Evolutionary conservation across 768 basidiomycete genomes (phyloP).

Genomic region (Auriscalpium orientale): DNA sequence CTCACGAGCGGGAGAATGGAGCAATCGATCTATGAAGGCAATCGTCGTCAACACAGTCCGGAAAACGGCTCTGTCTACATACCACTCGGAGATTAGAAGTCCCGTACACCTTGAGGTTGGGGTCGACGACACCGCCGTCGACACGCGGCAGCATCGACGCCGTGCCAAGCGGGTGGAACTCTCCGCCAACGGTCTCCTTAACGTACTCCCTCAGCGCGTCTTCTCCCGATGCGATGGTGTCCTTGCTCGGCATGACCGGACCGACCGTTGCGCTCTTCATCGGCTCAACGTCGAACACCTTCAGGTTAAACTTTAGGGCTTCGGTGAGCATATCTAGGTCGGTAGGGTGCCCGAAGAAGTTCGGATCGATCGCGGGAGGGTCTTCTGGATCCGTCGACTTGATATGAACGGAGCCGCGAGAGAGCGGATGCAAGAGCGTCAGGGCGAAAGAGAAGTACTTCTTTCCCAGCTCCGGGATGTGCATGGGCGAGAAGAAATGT

Average conservation of each 20-base stretch:
- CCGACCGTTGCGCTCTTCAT: neutral
- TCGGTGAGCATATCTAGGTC: neutral
- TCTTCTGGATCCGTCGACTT: conserved; percentile 33
- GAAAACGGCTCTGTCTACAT: neutral
- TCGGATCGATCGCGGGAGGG: conserved; percentile 38
- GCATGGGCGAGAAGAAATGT: conserved; percentile 26
- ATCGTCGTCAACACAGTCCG: neutral
- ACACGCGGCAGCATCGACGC: conserved; percentile 22
- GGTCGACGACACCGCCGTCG: conserved; percentile 27
- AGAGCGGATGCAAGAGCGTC: conserved; percentile 36
- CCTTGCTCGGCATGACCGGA: neutral
- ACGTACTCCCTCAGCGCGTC: neutral
- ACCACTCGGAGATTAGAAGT: conserved; percentile 24
- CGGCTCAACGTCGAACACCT: neutral
- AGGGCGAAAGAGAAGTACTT: conserved; percentile 27
- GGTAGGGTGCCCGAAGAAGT: conserved; percentile 24
- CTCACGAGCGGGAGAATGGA: neutral
- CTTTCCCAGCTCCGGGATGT: conserved; percentile 22
- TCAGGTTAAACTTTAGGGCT: neutral
- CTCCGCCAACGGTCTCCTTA: neutral
- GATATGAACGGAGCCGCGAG: conserved; percentile 40
- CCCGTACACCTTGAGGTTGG: conserved; percentile 25
- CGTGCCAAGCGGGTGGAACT: conserved; percentile 17
- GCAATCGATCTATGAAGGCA: neutral
- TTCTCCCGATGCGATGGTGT: neutral